These are phyloP conservation scores for Kazachstania viticola DNA, from an alignment of 805 yeast genomes.

Conservation along the genomic window DNA sequence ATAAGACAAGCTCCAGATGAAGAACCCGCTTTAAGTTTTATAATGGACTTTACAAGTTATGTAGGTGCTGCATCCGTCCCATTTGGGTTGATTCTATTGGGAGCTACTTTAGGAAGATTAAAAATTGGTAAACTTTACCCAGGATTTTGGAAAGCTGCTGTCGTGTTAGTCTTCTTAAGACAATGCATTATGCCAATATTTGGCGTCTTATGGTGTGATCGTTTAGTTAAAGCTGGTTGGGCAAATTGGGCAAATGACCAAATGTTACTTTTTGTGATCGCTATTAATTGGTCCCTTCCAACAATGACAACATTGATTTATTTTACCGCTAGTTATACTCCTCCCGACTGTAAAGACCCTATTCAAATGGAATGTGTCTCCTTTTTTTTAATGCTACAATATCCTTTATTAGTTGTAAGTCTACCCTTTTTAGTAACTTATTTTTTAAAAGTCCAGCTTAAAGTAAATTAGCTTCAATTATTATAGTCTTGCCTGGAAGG, in stretches of 20 bases:
- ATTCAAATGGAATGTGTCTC: conserved; percentile 77
- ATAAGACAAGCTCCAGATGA: conserved; percentile 76
- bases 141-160: conserved; percentile 59
- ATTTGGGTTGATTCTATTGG: conserved; percentile 69
- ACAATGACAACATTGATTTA: conserved; percentile 84
- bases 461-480: too few relatives aligned
- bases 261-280: conserved; percentile 63
- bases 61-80: conserved; percentile 88
- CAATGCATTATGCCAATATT: conserved; percentile 69
- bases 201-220: conserved; percentile 56
- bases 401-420: conserved; percentile 54
- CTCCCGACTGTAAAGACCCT: conserved; percentile 36
- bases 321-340: conserved; percentile 76
- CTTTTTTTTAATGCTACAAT: conserved; percentile 61
- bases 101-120: conserved; percentile 80
- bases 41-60: conserved; percentile 72
- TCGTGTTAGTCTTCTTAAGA: conserved; percentile 44
- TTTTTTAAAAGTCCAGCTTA: conserved; percentile 26
- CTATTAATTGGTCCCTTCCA: conserved; percentile 71
- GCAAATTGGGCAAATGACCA: conserved; percentile 35
- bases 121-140: conserved; percentile 48
- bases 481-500: too few relatives aligned
- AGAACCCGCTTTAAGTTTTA: conserved; percentile 71
- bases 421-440: conserved; percentile 49
- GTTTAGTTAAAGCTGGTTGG: conserved; percentile 58